phyloP scores from a whole-genome alignment of 257 asterid species.

The Solanum pennellii region DNA sequence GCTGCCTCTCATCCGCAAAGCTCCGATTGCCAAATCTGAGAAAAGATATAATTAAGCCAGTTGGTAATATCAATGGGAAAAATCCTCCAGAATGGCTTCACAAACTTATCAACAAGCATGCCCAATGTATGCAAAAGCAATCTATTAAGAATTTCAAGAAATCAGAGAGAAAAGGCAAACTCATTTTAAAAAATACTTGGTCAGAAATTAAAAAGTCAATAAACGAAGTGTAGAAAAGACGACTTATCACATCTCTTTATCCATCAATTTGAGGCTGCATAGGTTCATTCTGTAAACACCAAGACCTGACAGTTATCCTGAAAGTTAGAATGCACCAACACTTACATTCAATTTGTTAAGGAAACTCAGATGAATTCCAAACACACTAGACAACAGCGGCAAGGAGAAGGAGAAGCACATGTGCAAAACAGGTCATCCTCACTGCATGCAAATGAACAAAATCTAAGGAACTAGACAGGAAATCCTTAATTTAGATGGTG shows the following conservation, averaged over 20 bases:
- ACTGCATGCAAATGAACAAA: slow-evolving; percentile 34
- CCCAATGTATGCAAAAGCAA: too few species aligned
- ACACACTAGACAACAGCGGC: too few species aligned
- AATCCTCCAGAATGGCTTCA: neutral
- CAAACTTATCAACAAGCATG: too few species aligned
- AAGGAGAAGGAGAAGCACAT: slow-evolving; percentile 53
- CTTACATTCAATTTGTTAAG: too few species aligned
- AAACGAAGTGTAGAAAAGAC: neutral
- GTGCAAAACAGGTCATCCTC: slow-evolving; percentile 47
- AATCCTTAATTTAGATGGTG: slow-evolving; percentile 4
- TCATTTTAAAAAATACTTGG: too few species aligned
- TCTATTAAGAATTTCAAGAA: too few species aligned
- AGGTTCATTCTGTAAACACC: slow-evolving; percentile 8
- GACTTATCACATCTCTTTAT: neutral
- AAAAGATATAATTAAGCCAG: neutral
- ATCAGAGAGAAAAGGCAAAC: too few species aligned
- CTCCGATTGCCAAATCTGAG: slow-evolving; percentile 10
- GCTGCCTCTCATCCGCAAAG: slow-evolving; percentile 11
- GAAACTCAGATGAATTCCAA: too few species aligned
- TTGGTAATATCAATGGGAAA: neutral
- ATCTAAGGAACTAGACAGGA: neutral
- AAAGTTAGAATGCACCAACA: neutral
- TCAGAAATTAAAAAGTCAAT: too few species aligned
- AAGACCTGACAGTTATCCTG: slow-evolving; percentile 22
- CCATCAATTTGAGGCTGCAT: too few species aligned